These are phyloP conservation scores for Penicillium corylophilum DNA, from an alignment of 2,329 filamentous ascomycete species.

Conservation along the genomic window DNA sequence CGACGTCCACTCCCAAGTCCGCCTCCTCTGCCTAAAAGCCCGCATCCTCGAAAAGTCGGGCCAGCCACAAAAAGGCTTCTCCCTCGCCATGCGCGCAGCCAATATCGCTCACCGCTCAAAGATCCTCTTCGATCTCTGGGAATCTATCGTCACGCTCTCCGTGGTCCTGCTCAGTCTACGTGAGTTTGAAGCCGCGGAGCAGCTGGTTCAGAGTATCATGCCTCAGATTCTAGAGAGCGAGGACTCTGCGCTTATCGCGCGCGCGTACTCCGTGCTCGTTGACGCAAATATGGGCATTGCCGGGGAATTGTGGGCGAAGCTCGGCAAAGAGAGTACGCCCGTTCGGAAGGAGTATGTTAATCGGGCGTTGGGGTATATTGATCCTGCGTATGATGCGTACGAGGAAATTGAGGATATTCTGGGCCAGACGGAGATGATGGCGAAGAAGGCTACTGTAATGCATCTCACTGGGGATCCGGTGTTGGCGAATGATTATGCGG, in stretches of 20 bases:
- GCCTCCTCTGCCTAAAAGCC: constrained; percentile 71
- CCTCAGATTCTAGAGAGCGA: constrained; percentile 75
- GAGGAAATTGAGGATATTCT: constrained; percentile 64
- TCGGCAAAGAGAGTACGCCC: constrained; percentile 25
- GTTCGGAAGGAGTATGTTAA: constrained; percentile 57
- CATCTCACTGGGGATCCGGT: constrained; percentile 64
- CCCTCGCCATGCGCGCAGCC: constrained; percentile 71
- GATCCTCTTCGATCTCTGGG: constrained; percentile 69
- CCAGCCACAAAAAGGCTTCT: constrained; percentile 72
- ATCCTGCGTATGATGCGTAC: constrained; percentile 64
- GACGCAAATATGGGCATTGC: constrained; percentile 80
- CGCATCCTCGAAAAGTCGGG: constrained; percentile 67
- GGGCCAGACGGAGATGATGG: constrained; percentile 75
- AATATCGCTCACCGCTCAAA: constrained; percentile 69
- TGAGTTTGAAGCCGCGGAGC: constrained; percentile 67
- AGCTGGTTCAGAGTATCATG: constrained; percentile 66
- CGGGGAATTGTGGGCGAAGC: constrained; percentile 42
- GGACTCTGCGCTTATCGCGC: constrained; percentile 61
- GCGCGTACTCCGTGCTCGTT: constrained; percentile 67
- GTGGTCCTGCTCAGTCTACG: constrained; percentile 67
- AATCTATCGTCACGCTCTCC: constrained; percentile 65
- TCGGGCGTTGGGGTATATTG: constrained; percentile 60
- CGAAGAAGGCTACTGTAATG: constrained; percentile 78
- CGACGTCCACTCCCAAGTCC: constrained; percentile 67
- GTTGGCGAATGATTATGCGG: constrained; percentile 65